Base-by-base conservation (phyloP, 1,139 yeast genomes). In the Pichia sp. region DNA sequence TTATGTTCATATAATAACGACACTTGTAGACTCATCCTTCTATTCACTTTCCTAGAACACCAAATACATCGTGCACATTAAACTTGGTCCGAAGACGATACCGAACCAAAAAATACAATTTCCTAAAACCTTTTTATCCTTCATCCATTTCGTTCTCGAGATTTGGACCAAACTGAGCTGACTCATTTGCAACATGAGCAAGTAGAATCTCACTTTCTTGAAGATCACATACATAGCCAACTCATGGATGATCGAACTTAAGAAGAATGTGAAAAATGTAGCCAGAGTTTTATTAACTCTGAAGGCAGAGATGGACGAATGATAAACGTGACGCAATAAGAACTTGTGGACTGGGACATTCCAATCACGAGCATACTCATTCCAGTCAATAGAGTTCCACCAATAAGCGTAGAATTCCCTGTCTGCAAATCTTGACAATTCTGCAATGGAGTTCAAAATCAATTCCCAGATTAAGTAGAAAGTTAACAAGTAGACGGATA, bases 331-430 rank as follows among this genome's bases (percentile, higher is more conserved):
- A 54, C 98, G 78, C 39, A 90, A 71, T 51, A 93, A 70, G 60
- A 93, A 93, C 56, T 83, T 79, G 65, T 93, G 97, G n/a, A 94
- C 98, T 0, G 98, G 97, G 10, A 81, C 77, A 63, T 93, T 93
- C 99, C 99, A 94, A 55, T 87, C 82, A 55, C 97, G 77, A 10
- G 97, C 86, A 68, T 87, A 93, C 63, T 90, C 93, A 48, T 87
- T 90, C 96, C 97, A 93, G 42, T 90, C 85, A 27, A 86, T 81
- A 56, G 95, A 87, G 57, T 93, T 88, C 99, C 98, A 93, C 99
- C 99, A 93, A 38, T 90, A 88, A 4, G 96, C 95, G 60, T 93
- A 93, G 65, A 93, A 93, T 56, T 85, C 87, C 38, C 99, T 77
- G 63, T 93, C 98, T 2, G 91, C 96, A 67, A 84, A 93, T 45